Evolutionary conservation across 2,329 filamentous ascomycete species (phyloP).

Genomic region (Rutstroemia sp.): DNA sequence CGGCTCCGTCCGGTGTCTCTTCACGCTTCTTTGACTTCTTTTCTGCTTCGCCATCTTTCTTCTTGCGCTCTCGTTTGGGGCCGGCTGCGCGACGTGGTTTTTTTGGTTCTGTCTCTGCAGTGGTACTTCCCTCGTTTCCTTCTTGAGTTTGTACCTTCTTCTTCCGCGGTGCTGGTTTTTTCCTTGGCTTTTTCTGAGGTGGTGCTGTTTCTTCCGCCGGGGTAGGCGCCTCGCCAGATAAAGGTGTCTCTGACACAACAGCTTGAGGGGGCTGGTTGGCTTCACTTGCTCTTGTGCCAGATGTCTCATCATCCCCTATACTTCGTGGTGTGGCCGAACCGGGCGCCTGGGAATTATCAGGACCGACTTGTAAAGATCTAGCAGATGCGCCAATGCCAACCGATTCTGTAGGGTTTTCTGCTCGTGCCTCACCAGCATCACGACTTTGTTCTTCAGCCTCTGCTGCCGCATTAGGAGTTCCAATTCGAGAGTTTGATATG

Average conservation of each 20-base stretch:
- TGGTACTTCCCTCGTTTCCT: slow-evolving; percentile 19
- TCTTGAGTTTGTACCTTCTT: slow-evolving; percentile 19
- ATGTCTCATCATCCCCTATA: background rate
- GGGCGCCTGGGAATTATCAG: background rate
- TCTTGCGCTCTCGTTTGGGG: slow-evolving; percentile 23
- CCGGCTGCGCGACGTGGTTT: slow-evolving; percentile 14
- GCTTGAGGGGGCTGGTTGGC: slow-evolving; percentile 14
- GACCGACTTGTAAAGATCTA: background rate
- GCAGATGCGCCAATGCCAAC: too few relatives aligned
- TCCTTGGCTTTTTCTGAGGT: slow-evolving; percentile 1
- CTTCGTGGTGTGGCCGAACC: background rate
- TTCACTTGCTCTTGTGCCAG: background rate
- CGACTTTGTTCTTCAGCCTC: too few relatives aligned
- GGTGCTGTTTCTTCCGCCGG: background rate
- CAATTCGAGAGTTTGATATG: too few relatives aligned
- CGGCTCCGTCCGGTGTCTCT: slow-evolving; percentile 55
- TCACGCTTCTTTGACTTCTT: slow-evolving; percentile 25
- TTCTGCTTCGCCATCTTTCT: slow-evolving; percentile 26
- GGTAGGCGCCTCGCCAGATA: slow-evolving; percentile 23
- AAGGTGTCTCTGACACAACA: slow-evolving; percentile 20
- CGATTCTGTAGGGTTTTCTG: too few relatives aligned
- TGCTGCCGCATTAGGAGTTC: too few relatives aligned
- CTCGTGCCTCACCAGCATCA: too few relatives aligned
- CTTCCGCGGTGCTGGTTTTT: slow-evolving; percentile 10
- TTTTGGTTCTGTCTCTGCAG: slow-evolving; percentile 20